Evolutionary conservation across 176 grass and related monocot genomes (phyloP), one percentile per base, ranked within the genome.

Genomic region (Elaeis guineensis): DNA sequence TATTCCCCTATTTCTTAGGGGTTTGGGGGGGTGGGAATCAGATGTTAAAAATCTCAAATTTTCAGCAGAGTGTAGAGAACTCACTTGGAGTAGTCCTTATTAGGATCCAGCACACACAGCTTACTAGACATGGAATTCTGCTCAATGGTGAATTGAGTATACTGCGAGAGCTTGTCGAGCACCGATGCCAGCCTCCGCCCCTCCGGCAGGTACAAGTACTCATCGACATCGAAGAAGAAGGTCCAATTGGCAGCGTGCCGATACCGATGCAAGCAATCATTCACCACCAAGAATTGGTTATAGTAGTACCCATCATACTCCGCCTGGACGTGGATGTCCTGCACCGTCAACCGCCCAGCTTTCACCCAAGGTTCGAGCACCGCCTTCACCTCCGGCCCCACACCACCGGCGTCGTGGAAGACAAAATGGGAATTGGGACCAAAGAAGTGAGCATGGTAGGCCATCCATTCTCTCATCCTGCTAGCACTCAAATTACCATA

Each of bases 381-480:
- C 18, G 65, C 79, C 70, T 35, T 49, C 58, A 95, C 90, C 52
- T 86, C 90, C 19, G 69, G 51, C n/a, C 58, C 70, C 44, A 86
- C 0, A 26, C 90, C 90, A 32, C 79, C 82, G 50, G 85, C 90
- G 71, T 95, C 85, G 65, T 95, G 85, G 74, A 95, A 77, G 19
- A 95, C 90, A 61, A 95, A 89, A 55, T 95, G 85, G 6, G 90
- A 95, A 15, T 77, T 75, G 24, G 90, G 73, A 1, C 90, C 90
- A 16, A 95, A 95, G 72, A 95, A 89, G 65, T 32, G 70, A 4
- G 85, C 66, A 61, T 95, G 90, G 76, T 95, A 95, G 0, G 90
- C 82, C 58, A 95, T 25, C 90, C 90, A 95, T 69, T 95, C 90
- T 3, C 77, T 75, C 65, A 95, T 73, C 28, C 85, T 75, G 58